Percentiles rank a stretch among this genome's conserved stretches.
phyloP scores from a whole-genome alignment of 768 basidiomycete genomes.

The Auriscalpium orientale region DNA sequence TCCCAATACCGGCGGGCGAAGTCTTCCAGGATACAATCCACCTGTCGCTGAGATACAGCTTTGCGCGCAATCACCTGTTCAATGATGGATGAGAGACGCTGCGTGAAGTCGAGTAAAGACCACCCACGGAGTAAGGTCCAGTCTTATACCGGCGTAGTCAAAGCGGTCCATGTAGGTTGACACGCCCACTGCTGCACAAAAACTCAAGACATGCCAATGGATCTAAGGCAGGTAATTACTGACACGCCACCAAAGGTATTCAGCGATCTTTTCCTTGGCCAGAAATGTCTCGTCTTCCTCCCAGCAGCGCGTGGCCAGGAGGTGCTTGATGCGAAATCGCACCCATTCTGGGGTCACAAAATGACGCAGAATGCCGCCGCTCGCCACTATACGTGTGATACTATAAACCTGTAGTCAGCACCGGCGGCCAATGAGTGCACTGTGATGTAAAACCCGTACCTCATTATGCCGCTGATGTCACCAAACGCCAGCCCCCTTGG shows the following conservation, averaged over 20 bases:
- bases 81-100: not conserved
- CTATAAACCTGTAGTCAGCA: no score
- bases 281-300: slow-evolving; percentile 81
- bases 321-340: no score
- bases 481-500: no score
- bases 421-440: no score
- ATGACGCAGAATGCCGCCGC: no score
- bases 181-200: slow-evolving; percentile 49
- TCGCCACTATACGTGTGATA: no score
- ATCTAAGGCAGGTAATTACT: slow-evolving; percentile 26
- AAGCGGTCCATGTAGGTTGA: slow-evolving; percentile 91
- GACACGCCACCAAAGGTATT: slow-evolving; percentile 92
- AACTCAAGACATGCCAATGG: slow-evolving; percentile 1
- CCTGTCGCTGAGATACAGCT: slow-evolving; percentile 89
- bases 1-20: slow-evolving; percentile 90
- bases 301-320: slow-evolving; percentile 70
- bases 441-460: no score
- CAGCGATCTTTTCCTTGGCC: slow-evolving; percentile 86
- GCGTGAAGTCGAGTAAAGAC: not conserved
- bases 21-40: slow-evolving; percentile 90
- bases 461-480: no score
- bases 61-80: slow-evolving; percentile 75
- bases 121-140: slow-evolving; percentile 77
- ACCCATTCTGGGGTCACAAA: no score
- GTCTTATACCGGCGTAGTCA: slow-evolving; percentile 73